phyloP scores from a whole-genome alignment of 257 asterid species.

The Mentha longifolia region DNA sequence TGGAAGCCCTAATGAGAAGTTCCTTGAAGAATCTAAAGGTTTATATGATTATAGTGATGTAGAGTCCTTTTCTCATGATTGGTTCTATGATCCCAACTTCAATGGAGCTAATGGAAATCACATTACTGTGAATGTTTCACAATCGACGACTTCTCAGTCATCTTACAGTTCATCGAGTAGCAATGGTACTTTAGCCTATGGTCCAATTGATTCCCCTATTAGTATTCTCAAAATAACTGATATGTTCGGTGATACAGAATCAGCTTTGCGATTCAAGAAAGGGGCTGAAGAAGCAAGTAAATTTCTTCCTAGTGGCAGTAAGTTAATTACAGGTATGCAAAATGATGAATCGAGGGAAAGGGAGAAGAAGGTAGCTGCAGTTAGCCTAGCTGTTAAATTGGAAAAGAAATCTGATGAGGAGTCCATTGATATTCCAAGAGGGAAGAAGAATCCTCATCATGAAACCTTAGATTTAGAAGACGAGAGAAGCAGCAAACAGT shows the following conservation, averaged over 20 bases:
- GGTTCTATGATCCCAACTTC: constrained; percentile 39
- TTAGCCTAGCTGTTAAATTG: constrained; percentile 34
- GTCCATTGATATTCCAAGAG: constrained; percentile 46
- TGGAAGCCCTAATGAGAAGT: constrained; percentile 34
- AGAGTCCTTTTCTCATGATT: constrained; percentile 43
- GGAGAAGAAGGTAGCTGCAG: constrained; percentile 31
- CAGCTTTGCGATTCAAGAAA: constrained; percentile 60
- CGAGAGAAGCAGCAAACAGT: constrained; percentile 71
- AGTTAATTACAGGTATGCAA: constrained; percentile 35
- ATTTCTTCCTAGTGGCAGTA: constrained; percentile 57
- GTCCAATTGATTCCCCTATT: constrained; percentile 58
- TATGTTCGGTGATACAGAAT: constrained; percentile 48
- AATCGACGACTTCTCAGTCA: constrained; percentile 41
- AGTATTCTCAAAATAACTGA: constrained; percentile 50
- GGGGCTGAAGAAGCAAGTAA: constrained; percentile 72
- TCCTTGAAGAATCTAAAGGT: constrained; percentile 29
- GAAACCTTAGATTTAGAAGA: constrained; percentile 45
- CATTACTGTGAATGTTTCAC: constrained; percentile 36
- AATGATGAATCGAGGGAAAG: constrained; percentile 32
- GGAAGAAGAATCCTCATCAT: constrained; percentile 60
- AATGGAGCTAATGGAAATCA: constrained; percentile 17
- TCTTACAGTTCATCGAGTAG: constrained; percentile 52
- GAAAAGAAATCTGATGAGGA: constrained; percentile 38
- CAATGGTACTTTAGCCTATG: constrained; percentile 43
- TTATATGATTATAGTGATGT: constrained; percentile 18